Evolutionary conservation across 352 stramenopile genomes (phyloP), one percentile per base, ranked within the genome.

Genomic region (Globisporangium spiculum): DNA sequence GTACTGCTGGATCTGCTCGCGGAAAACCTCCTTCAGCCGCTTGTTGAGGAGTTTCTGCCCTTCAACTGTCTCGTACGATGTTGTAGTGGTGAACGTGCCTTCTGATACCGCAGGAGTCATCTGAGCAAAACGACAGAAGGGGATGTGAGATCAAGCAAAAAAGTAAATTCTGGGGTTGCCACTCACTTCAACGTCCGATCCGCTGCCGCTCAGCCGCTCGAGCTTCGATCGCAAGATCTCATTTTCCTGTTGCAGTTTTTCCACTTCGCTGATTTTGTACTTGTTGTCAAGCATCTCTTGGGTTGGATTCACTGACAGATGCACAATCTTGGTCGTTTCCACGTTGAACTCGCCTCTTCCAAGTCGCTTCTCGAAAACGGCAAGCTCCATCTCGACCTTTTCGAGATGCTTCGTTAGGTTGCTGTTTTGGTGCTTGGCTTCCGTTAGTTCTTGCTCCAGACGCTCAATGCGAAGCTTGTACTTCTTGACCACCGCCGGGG

Each of bases 1-100:
- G 67, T 96, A 97, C 61, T 91, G 88, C 68, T 90, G 84, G 54
- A 93, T 97, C 79, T 95, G 86, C 66, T 97, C 90, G 65, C 80
- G 88, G 36, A 94, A 97, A 16, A 91, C 83, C 77, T 95, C 80
- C 65, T 98, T 97, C 58, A 98, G 73, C 0, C 92, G 88, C 70
- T 95, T 77, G 63, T 96, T 96, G 20, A 96, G 73, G 50, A 93
- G 81, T 68, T 93, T 93, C 26, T 93, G 83, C n/a, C 86, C 86
- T 64, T 94, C 85, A 12, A 94, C 84, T 0, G 86, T 94, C 63
- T 93, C 86, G 60, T 94, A 93, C 10, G 88, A 92, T 20, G 85
- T 91, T 22, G 77, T 93, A 12, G 78, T 91, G 27, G 81, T 97
- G 65, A 88, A 77, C 24, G 75, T 77, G 10, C 75, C 69, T 22